phyloP scores from a whole-genome alignment of 2,329 filamentous ascomycete genomes.

The Colletotrichum echinochloae region DNA sequence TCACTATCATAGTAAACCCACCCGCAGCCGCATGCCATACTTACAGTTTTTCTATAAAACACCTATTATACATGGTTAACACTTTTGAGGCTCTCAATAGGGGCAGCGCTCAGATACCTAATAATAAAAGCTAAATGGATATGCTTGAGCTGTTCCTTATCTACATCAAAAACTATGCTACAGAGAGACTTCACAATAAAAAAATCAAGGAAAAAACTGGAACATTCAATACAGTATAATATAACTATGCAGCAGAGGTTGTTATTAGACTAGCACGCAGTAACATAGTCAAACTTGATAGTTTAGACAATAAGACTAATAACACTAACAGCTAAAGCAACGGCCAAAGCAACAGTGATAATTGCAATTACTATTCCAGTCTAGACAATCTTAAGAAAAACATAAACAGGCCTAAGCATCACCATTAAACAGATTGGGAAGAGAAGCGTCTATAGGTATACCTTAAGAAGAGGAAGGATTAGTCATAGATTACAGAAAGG shows the following conservation, averaged over 20 bases:
- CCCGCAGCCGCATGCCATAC: not conserved
- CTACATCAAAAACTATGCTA: slow-evolving; percentile 17
- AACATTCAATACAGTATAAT: not conserved
- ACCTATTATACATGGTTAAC: too few species aligned
- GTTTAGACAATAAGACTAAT: not conserved
- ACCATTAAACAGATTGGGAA: slow-evolving; percentile 6
- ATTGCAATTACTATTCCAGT: not conserved
- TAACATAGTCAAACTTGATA: not conserved
- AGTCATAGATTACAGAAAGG: slow-evolving; percentile 13
- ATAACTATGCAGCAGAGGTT: not conserved
- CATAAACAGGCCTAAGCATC: not conserved
- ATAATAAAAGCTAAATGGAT: not conserved
- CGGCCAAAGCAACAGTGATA: not conserved
- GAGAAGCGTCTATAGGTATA: slow-evolving; percentile 9
- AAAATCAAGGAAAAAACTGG: not conserved
- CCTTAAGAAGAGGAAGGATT: slow-evolving; percentile 18
- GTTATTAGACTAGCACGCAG: not conserved
- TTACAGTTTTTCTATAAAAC: slow-evolving; percentile 10
- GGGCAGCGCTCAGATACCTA: not conserved
- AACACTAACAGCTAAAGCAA: not conserved
- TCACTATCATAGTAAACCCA: not conserved
- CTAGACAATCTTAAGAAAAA: not conserved
- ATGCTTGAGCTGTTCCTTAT: slow-evolving; percentile 13
- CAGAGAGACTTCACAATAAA: slow-evolving; percentile 5
- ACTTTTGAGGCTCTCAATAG: not conserved